A percentile compares a stretch with the other conserved stretches of the same genome.
Conservation (phyloP, 2,329 filamentous ascomycete species). For the Ilyonectria mors-panacis region DNA sequence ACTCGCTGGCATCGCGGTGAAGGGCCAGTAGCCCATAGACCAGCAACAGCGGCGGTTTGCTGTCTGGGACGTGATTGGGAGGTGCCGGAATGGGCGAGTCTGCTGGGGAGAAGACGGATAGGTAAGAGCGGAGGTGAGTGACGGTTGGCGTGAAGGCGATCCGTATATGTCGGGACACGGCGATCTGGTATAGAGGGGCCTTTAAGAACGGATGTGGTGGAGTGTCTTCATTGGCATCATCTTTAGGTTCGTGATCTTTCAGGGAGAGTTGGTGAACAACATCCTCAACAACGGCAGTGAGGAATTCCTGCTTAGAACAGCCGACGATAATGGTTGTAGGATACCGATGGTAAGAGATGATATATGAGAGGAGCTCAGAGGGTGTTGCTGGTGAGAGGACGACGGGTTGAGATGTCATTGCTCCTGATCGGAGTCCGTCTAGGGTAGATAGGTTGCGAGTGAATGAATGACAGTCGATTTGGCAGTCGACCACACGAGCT, state of each 20-base stretch:
- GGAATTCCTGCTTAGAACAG: constrained; percentile 74
- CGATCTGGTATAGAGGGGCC: constrained; percentile 78
- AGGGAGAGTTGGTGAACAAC: constrained; percentile 50
- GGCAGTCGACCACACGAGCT: neutral
- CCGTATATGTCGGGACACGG: constrained; percentile 77
- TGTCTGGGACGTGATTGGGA: constrained; percentile 43
- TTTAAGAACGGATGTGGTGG: constrained; percentile 61
- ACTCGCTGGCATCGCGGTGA: constrained; percentile 79
- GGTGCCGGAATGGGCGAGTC: constrained; percentile 57
- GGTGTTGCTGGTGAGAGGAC: constrained; percentile 69
- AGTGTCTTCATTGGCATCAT: neutral
- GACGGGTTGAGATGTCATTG: constrained; percentile 51
- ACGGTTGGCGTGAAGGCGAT: constrained; percentile 82
- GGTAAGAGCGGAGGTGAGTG: constrained; percentile 81
- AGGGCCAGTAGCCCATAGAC: constrained; percentile 76
- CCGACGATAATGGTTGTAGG: constrained; percentile 82
- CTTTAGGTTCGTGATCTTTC: constrained; percentile 1
- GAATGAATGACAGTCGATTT: neutral
- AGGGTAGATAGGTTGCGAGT: constrained; percentile 38
- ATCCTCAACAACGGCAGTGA: constrained; percentile 69
- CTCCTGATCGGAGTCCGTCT: constrained; percentile 12
- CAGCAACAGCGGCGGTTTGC: constrained; percentile 63
- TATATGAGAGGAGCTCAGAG: constrained; percentile 74
- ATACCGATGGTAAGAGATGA: constrained; percentile 69
- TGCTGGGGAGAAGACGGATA: constrained; percentile 68